Base-by-base conservation (phyloP, 2,329 filamentous ascomycete genomes). In the Epichloe gansuensis region DNA sequence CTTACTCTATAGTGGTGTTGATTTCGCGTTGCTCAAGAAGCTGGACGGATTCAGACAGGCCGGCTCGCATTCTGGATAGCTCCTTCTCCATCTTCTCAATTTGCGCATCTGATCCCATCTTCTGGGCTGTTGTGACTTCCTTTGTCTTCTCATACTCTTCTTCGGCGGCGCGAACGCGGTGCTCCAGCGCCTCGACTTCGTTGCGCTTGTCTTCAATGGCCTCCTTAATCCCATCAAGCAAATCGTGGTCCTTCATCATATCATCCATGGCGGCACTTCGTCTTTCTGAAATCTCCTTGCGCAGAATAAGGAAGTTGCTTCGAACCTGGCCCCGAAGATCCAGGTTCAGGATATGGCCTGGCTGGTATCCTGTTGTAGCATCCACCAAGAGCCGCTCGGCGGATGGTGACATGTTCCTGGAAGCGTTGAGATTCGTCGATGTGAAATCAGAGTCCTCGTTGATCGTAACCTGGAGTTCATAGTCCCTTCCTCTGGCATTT, bases 51-150 rank as follows among this genome's bases (percentile, higher is more conserved):
- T 96, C 91, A 3, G 81, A 84, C 34, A 96, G 73, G 11, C 84
- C 85, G 2, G 85, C 80, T 42, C 90, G 80, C 88, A 97, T 95
- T 66, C 89, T 88, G 46, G 87, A 86, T n/a, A 98, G 74, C 66
- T 98, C 90, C 69, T 95, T 96, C 71, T 98, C 93, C 85, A 96
- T 94, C 74, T 93, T 93, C 69, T 98, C 93, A 61, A 98, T 95
- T 67, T 97, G 91, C 8, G 90, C 82, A 65, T 97, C 93, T 2
- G 84, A 88, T 7, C 84, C 85, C 65, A 91, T 80, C 71, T 94
- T 94, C 66, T 95, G 89, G 17, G 89, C 87, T 45, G 80, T 87
- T 7, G 87, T 91, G 54, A 78, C 71, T 74, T 96, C 93, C 64
- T 91, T 91, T 21, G 89, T 90, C 69, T 88, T 89, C 63, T 96